Conservation (phyloP, 2,329 filamentous ascomycete genomes). For the Fusarium incarnatum region DNA sequence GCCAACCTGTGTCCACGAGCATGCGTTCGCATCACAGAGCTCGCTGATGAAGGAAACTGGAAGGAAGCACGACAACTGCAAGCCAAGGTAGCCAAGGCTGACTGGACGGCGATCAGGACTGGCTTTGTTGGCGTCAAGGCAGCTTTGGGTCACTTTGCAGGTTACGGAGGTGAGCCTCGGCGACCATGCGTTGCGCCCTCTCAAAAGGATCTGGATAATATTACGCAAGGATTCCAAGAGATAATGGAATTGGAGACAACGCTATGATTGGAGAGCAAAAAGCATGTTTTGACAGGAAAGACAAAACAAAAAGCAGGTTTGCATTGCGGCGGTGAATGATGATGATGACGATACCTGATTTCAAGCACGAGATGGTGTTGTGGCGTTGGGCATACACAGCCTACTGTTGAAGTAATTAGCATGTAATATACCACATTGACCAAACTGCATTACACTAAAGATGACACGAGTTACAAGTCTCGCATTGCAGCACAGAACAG, state of each 20-base stretch:
- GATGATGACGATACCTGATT: constrained; percentile 36
- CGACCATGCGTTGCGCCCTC: constrained; percentile 54
- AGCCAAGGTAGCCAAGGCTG: constrained; percentile 57
- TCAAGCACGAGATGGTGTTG: constrained; percentile 40
- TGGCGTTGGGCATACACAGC: constrained; percentile 39
- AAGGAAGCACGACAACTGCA: constrained; percentile 53
- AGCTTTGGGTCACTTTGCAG: constrained; percentile 56
- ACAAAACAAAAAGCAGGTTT: constrained; percentile 25
- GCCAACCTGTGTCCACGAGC: constrained; percentile 55
- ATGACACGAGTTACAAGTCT: neutral
- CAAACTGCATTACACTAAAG: neutral
- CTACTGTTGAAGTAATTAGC: constrained; percentile 33
- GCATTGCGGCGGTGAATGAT: constrained; percentile 24
- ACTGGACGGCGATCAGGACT: constrained; percentile 62
- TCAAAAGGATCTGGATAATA: constrained; percentile 50
- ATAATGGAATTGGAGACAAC: constrained; percentile 48
- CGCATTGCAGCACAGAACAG: neutral
- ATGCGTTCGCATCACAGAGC: constrained; percentile 51
- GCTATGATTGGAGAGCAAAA: constrained; percentile 29
- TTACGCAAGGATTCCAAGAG: constrained; percentile 53
- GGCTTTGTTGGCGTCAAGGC: constrained; percentile 63
- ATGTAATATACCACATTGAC: constrained; percentile 14
- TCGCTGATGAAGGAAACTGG: constrained; percentile 51
- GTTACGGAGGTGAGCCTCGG: constrained; percentile 55
- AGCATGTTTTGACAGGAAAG: constrained; percentile 17